Evolutionary conservation across 2,329 filamentous ascomycete species (phyloP), one percentile per base, ranked within the genome.

Genomic region (Neophaeococcomyces mojaviensis): DNA sequence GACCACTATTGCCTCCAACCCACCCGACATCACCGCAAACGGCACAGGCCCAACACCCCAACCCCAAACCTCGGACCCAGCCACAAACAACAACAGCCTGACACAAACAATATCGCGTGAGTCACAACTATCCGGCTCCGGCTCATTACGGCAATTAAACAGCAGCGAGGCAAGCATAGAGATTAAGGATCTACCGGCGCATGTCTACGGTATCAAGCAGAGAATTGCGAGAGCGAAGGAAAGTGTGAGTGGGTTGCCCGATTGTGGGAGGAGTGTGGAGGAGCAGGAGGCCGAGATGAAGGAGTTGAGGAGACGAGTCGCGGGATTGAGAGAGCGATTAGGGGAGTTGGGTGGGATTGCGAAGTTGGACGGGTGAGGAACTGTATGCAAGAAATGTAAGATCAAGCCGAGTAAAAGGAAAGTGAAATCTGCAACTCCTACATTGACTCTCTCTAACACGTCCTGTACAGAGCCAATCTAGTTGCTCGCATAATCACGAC

Each of bases 131-230:
- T 59, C 63, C 47, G 50, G 51, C 62, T 47, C 56, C 34, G 58
- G 49, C 37, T 56, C 57, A 48, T 62, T 50, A 13, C 56, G 49
- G 31, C 7, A 35, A 26, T 46, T 37, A 19, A 55, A 55, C 54
- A 62, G 55, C 34, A 59, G 44, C 42, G 52, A 37, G 33, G 53
- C 28, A 51, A 58, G 57, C 31, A 65, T 82, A 37, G 74, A 81
- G 50, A 72, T 78, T 51, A 94, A 94, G 63, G 84, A 94, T 56
- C 77, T 97, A 13, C 80, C 84, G 2, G 77, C 81, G 2, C 87
- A 86, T 30, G 85, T 86, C 1, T 85, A 88, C 59, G 76, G 78
- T 30, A 73, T 96, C 57, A 89, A 87, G 65, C 82, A 89, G 65
- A 86, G 87, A 65, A 77, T 97, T 48, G 84, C 88, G 63, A 83